Base-by-base conservation (phyloP, 208 protist genomes). In the Acanthamoeba quina region DNA sequence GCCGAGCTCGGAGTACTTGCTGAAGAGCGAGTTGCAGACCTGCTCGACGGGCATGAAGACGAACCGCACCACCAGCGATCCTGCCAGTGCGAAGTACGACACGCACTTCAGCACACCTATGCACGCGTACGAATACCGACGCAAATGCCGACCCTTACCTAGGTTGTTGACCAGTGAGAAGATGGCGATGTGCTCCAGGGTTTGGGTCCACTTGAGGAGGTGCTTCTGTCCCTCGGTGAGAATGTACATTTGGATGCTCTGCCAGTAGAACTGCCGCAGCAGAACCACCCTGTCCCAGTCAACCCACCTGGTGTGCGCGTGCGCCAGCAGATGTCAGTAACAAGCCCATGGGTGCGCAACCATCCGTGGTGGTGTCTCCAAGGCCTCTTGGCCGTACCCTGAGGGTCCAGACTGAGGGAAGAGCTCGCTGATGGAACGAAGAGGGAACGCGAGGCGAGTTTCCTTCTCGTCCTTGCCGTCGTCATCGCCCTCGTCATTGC, bases 181-280 rank as follows among this genome's bases (percentile, higher is more conserved):
- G 44, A 89, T 34, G 34, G 52, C 80, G 29, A 68, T 58, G 37
- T 89, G 21, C 52, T 41, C 80, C 52, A 89, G 54, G 7, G 80
- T 68, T 41, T 68, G 47, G 24, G 80, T 89, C 47, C 56, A 56
- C 49, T 64, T 58, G 54, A 89, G 47, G 17, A 89, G 37, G 31
- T 89, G 47, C 56, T 89, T 89, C 29, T 89, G 80, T 89, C 80
- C 80, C 56, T 89, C 80, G 5, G 80, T 89, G 34, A 89, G 80
- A 13, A 89, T n/a, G 80, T 89, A 89, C 80, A 89, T 89, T n/a
- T 89, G 52, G 17, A 89, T 26, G 54, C 52, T 68, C 49, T 89
- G 80, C 80, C 80, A 89, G 31, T 68, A 66, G 56, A 89, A 89
- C 47, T 89, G 80, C 2, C 47, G n/a, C 44, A 58, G 34, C n/a